Base-by-base conservation (phyloP, 768 basidiomycete genomes). In the Coprinopsis sp. region DNA sequence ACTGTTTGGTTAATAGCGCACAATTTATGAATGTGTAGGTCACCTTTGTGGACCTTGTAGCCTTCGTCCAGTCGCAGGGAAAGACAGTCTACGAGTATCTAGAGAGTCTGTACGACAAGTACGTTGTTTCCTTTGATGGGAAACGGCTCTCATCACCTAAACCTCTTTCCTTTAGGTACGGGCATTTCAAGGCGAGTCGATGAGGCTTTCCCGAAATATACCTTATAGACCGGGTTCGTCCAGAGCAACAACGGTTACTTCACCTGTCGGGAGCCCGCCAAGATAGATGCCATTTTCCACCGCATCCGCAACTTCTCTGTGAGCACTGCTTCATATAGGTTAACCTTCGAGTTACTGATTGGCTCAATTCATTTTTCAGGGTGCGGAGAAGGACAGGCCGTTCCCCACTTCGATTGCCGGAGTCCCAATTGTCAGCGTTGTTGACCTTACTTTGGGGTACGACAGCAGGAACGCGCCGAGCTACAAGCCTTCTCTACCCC, bases 231-330 rank as follows among this genome's bases (percentile, higher is more conserved):
- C 36, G 27, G 19, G 29, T 18, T 58, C 2, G 10, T 3, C 14
- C 16, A 87, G 85, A 88, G 83, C 1, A 83, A 74, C 52, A 94
- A 94, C 59, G 83, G 85, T 53, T 92, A 89, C 59, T 91, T 91
- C 64, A 61, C 84, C 44, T 91, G 87, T 58, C 68, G 64, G n/a
- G 78, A 90, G 43, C 73, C 84, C 2, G 44, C 62, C n/a, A 81
- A 73, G 18, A 81, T 87, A 44, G 76, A 86, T 49, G 59, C 58
- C 30, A 88, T 94, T 34, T 94, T 94, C 52, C 57, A 67, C 4
- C 72, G 72, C 7, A 67, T 94, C 21, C 78, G 91, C 19, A 72
- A 72, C 57, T 84, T 76, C 55, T 65, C 72, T 51, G 72, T 73
- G 43, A 49, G 66, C 53, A 10, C 8, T n/a, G 19, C 28, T 21